These are phyloP conservation scores for Podospora conica DNA, from an alignment of 495 filamentous ascomycete species.

Conservation along the genomic window DNA sequence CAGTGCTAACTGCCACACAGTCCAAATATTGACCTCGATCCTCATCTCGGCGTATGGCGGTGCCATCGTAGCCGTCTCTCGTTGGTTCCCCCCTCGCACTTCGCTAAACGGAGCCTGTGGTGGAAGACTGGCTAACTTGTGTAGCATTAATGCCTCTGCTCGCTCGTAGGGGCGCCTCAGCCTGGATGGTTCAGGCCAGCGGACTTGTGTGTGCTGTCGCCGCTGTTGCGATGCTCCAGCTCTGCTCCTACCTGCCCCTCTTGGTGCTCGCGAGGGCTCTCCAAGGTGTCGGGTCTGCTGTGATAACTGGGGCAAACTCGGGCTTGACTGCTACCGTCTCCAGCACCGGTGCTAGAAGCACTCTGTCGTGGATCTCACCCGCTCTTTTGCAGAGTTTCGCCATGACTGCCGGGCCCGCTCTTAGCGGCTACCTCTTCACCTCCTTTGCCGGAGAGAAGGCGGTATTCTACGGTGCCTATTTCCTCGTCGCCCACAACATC, in stretches of 20 bases:
- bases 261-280: slow-evolving; percentile 22
- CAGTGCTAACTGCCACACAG: slow-evolving; percentile 2
- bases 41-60: slow-evolving; percentile 26
- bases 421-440: slow-evolving; percentile 18
- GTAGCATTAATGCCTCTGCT: slow-evolving; percentile 24
- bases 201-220: slow-evolving; percentile 18
- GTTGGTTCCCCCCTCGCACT: slow-evolving; percentile 15
- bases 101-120: neutral
- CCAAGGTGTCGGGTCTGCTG: slow-evolving; percentile 22
- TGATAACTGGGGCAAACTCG: slow-evolving; percentile 17
- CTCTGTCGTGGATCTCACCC: slow-evolving; percentile 14
- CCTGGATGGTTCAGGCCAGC: slow-evolving; percentile 13
- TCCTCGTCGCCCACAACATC: slow-evolving; percentile 10
- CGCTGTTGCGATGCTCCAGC: slow-evolving; percentile 22
- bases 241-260: slow-evolving; percentile 9
- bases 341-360: neutral
- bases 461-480: slow-evolving; percentile 25
- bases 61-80: slow-evolving; percentile 22
- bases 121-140: neutral
- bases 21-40: slow-evolving; percentile 27
- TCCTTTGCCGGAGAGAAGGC: slow-evolving; percentile 5
- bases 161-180: slow-evolving; percentile 5
- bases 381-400: slow-evolving; percentile 22
- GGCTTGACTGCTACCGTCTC: slow-evolving; percentile 10
- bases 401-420: slow-evolving; percentile 16